These are phyloP conservation scores for Calonectria multiphialidica DNA, from an alignment of 2,329 filamentous ascomycete genomes.

Conservation along the genomic window DNA sequence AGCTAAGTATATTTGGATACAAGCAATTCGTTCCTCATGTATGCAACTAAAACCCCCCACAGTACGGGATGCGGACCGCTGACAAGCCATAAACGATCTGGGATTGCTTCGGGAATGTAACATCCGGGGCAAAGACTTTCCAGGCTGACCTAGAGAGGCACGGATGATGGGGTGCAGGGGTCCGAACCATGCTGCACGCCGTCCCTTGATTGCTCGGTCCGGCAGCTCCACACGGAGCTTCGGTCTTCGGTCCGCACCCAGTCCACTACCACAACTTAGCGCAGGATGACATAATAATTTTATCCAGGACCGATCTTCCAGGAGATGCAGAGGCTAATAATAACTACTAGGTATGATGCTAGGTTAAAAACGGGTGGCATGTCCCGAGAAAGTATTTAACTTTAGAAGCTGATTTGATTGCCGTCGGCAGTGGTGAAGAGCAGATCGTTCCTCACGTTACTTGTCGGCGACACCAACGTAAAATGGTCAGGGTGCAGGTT, in stretches of 20 bases:
- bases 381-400: not conserved
- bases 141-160: not conserved
- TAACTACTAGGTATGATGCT: not conserved
- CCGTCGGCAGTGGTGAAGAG: not conserved
- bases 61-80: not conserved
- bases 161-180: not conserved
- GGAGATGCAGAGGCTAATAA: not conserved
- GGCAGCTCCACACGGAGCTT: not conserved
- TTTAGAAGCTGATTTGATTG: not conserved
- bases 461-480: not conserved
- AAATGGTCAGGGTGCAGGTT: slow-evolving; percentile 8
- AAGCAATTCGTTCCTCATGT: not conserved
- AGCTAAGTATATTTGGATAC: not conserved
- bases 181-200: not conserved
- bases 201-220: not conserved
- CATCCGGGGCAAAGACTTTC: not conserved
- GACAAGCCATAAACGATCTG: not conserved
- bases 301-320: not conserved
- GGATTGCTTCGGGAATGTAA: not conserved
- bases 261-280: not conserved
- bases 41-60: not conserved
- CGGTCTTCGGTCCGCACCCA: slow-evolving; percentile 1
- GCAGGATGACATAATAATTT: not conserved
- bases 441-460: not conserved
- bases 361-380: not conserved